Percentiles rank a stretch among this genome's conserved stretches.
Evolutionary conservation across 1,284 basidiomycete genomes (phyloP).

Genomic region (Malassezia obtusa): DNA sequence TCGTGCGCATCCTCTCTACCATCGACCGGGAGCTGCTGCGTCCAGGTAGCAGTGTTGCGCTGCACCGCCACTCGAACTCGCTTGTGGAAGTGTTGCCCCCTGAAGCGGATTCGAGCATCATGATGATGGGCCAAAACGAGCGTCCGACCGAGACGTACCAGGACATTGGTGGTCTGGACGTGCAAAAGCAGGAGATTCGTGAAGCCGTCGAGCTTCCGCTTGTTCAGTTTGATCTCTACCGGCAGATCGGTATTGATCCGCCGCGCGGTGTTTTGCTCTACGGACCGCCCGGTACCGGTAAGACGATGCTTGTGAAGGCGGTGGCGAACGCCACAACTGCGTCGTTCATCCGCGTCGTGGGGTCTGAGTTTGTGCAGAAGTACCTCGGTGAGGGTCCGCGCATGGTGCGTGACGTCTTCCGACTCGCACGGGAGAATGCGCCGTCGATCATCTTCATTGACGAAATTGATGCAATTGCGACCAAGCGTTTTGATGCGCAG

Average conservation of each 20-base stretch:
- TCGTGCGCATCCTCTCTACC: conserved; percentile 92
- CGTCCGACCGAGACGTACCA: conserved; percentile 53
- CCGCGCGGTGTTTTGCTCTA: conserved; percentile 81
- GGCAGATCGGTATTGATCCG: conserved; percentile 99
- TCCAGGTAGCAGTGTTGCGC: conserved; percentile 88
- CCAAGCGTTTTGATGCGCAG: conserved; percentile 98
- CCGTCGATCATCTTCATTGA: conserved; percentile 99
- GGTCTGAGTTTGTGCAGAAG: conserved; percentile 97
- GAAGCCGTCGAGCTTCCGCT: conserved; percentile 98
- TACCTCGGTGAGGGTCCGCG: conserved; percentile 97
- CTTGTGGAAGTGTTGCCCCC: conserved; percentile 96
- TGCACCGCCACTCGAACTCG: conserved; percentile 96
- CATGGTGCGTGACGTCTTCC: conserved; percentile 99
- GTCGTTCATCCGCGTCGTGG: conserved; percentile 93
- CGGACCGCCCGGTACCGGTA: conserved; percentile 60
- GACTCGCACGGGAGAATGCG: conserved; percentile 89
- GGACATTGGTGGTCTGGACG: conserved; percentile 85
- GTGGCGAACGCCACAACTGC: conserved; percentile 96
- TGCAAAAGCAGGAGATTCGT: conserved; percentile 97
- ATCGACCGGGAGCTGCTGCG: conserved; percentile 95
- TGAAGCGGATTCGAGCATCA: conserved; percentile 93
- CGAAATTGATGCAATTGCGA: conserved; percentile 98
- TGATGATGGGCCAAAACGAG: conserved; percentile 63
- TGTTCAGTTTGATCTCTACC: conserved; percentile 85
- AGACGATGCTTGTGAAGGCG: conserved; percentile 98